These are phyloP conservation scores for Astragalus glycyphyllos DNA, from an alignment of 306 rosid species.

Conservation along the genomic window DNA sequence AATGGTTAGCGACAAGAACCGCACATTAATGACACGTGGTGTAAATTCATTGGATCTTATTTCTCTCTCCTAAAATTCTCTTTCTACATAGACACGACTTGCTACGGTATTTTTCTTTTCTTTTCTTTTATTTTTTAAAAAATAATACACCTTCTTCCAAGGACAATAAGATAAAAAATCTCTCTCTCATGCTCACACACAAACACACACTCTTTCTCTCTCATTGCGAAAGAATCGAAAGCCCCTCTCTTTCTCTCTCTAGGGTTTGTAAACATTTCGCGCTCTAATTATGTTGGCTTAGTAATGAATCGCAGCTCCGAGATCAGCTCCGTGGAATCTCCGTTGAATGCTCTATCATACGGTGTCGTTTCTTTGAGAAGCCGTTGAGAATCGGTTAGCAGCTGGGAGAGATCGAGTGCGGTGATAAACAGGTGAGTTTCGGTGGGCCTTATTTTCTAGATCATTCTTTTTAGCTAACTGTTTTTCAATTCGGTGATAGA, in stretches of 20 bases:
- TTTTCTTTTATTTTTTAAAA: background rate
- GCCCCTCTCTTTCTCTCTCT: constrained; percentile 76
- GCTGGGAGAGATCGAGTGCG: constrained; percentile 45
- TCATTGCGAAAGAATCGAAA: constrained; percentile 54
- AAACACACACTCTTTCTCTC: constrained; percentile 26
- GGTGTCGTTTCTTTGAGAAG: constrained; percentile 42
- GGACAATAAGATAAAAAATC: constrained; percentile 59
- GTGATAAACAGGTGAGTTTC: constrained; percentile 43
- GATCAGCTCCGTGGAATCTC: constrained; percentile 39
- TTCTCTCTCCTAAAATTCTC: constrained; percentile 45
- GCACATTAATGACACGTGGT: constrained; percentile 58
- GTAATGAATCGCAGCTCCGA: constrained; percentile 51
- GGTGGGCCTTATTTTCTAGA: constrained; percentile 41
- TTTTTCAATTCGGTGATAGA: constrained; percentile 38
- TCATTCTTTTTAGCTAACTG: constrained; percentile 22
- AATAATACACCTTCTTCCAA: constrained; percentile 46
- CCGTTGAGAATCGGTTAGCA: constrained; percentile 61
- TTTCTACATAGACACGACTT: constrained; percentile 47
- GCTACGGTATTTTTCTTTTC: constrained; percentile 46
- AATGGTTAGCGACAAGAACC: constrained; percentile 68
- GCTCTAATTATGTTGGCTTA: constrained; percentile 50
- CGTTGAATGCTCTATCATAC: constrained; percentile 35
- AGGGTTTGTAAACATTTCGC: constrained; percentile 77
- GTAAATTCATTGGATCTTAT: background rate
- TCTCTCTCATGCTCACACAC: constrained; percentile 29